phyloP scores from a whole-genome alignment of 805 yeast species.

The Hemisphaericaspora nanyangensis region DNA sequence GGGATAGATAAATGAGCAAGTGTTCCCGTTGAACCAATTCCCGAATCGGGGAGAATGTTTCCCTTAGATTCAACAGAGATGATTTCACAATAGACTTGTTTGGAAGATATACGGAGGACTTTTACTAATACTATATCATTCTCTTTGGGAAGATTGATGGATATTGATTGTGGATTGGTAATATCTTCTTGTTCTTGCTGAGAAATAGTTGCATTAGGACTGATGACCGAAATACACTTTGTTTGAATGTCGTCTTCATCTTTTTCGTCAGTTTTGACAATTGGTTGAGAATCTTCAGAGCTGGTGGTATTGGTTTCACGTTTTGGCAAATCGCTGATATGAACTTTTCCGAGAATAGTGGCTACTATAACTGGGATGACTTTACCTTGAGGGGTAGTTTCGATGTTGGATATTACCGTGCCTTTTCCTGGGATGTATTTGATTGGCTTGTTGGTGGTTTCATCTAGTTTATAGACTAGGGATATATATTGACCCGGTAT shows the following conservation, averaged over 20 bases:
- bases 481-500: conserved; percentile 82
- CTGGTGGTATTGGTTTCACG: not conserved
- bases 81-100: conserved; percentile 79
- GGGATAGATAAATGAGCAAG: conserved; percentile 35
- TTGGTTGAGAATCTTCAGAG: not conserved
- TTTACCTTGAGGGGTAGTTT: conserved; percentile 24
- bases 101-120: conserved; percentile 60
- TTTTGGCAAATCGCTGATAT: conserved; percentile 12
- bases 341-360: conserved; percentile 60
- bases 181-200: conserved; percentile 8
- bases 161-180: conserved; percentile 14
- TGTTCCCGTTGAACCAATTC: conserved; percentile 56
- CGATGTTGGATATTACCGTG: conserved; percentile 47
- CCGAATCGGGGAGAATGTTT: conserved; percentile 58
- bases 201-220: not conserved
- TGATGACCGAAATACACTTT: not conserved
- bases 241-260: not conserved
- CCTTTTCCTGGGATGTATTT: conserved; percentile 66
- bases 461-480: conserved; percentile 44
- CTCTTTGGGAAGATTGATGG: conserved; percentile 69
- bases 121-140: conserved; percentile 78
- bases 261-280: not conserved
- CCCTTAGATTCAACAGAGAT: conserved; percentile 56
- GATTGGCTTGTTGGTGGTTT: conserved; percentile 20
- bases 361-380: conserved; percentile 47